Evolutionary conservation across 495 filamentous ascomycete species (phyloP).

Genomic region (Aspergillus funiculosus): DNA sequence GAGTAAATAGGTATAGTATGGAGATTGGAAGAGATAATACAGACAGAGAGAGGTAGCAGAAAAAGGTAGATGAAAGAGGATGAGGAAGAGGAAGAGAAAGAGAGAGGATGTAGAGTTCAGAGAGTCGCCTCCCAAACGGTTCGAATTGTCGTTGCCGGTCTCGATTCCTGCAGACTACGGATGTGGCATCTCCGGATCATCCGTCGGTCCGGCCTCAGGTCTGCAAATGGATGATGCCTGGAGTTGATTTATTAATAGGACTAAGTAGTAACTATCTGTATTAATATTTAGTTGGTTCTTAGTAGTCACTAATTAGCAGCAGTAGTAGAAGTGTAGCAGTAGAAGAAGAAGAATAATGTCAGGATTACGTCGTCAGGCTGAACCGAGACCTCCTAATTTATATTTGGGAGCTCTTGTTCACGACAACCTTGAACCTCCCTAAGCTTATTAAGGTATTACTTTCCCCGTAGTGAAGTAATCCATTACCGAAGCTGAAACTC

Average conservation of each 20-base stretch:
- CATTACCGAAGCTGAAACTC: no score
- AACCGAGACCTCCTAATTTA: no score
- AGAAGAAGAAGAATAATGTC: no score
- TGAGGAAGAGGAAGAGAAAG: constrained; percentile 2
- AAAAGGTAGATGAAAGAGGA: not conserved
- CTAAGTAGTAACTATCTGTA: no score
- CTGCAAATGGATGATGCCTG: constrained; percentile 9
- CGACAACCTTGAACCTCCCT: not conserved
- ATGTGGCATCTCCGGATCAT: constrained; percentile 18
- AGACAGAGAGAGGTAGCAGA: not conserved
- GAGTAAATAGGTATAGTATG: no score
- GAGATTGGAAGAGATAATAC: no score
- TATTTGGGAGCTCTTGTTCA: not conserved
- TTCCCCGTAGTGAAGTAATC: no score
- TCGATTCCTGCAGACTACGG: constrained; percentile 23
- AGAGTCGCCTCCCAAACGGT: constrained; percentile 16
- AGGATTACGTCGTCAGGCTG: no score
- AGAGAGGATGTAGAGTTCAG: constrained; percentile 1
- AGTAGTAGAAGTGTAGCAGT: no score
- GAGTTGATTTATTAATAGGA: not conserved
- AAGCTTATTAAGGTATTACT: constrained; percentile 11
- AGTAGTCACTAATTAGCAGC: no score
- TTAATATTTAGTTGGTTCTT: no score
- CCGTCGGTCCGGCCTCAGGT: constrained; percentile 16
- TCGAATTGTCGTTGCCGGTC: constrained; percentile 17